These are phyloP conservation scores for Mortierella sp. DNA, from an alignment of 371 early-diverging fungal species.

Conservation along the genomic window DNA sequence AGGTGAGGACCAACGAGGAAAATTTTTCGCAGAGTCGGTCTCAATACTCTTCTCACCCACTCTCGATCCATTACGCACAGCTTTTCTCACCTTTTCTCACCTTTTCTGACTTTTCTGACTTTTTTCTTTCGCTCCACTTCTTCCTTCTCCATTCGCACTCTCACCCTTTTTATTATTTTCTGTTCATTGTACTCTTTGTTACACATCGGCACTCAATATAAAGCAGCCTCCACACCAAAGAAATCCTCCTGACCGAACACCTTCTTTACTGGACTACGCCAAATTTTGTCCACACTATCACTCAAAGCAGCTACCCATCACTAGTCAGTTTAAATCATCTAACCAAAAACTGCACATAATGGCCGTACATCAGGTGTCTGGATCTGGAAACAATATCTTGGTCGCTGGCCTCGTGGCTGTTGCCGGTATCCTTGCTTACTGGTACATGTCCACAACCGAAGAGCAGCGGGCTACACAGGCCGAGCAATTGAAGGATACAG, in stretches of 20 bases:
- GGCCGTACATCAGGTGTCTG: conserved; percentile 9
- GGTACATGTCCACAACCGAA: conserved; percentile 52
- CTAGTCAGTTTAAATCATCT: too few relatives aligned
- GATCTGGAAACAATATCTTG: conserved; percentile 11
- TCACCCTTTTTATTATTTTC: conserved; percentile 4
- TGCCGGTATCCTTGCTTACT: conserved; percentile 28
- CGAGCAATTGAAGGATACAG: conserved; percentile 28
- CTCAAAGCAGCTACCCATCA: too few relatives aligned
- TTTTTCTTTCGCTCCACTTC: not conserved
- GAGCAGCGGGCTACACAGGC: conserved; percentile 39
- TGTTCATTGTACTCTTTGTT: not conserved
- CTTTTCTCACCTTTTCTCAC: not conserved
- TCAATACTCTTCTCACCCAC: too few relatives aligned
- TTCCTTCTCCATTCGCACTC: not conserved
- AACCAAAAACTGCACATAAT: not conserved
- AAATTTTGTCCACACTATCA: not conserved
- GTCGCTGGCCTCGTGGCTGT: conserved; percentile 24
- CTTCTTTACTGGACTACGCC: too few relatives aligned
- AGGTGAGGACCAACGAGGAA: too few relatives aligned
- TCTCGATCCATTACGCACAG: too few relatives aligned
- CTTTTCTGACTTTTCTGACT: conserved; percentile 6
- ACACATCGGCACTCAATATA: too few relatives aligned
- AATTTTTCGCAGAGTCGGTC: too few relatives aligned
- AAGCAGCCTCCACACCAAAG: too few relatives aligned
- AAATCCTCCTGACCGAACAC: too few relatives aligned